Evolutionary conservation across 441 rosid genomes (phyloP).

Genomic region (Syzygium syzygioides): DNA sequence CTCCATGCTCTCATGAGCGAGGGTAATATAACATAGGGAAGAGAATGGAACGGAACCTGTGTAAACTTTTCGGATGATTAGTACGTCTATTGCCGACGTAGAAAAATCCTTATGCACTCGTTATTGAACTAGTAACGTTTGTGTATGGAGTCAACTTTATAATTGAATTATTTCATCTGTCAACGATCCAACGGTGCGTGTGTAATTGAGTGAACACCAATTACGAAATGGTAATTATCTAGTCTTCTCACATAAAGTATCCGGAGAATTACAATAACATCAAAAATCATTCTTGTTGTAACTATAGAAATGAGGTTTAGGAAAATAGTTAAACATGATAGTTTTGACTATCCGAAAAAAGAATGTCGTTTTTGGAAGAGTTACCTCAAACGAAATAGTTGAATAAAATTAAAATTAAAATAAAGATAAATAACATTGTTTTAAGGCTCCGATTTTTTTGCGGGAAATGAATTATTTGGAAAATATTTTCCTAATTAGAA

Average conservation of each 20-base stretch:
- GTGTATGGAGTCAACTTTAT: no score
- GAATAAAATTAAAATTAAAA: no score
- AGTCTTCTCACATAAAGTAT: background rate
- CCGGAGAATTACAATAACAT: background rate
- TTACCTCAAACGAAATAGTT: no score
- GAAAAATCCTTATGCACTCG: background rate
- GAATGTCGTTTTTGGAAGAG: background rate
- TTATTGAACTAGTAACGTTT: no score
- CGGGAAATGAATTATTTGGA: no score
- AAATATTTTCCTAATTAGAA: no score
- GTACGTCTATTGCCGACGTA: background rate
- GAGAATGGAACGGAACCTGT: background rate
- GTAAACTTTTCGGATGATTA: no score
- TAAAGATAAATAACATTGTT: no score
- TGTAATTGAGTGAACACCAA: no score
- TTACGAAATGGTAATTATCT: background rate
- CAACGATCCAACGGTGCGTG: background rate
- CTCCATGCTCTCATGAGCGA: accelerated
- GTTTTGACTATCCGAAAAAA: background rate
- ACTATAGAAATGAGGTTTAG: background rate
- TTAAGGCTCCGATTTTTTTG: no score
- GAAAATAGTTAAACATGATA: background rate
- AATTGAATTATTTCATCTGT: background rate
- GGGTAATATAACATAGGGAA: background rate
- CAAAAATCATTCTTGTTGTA: background rate